Evolutionary conservation across 1,284 basidiomycete species (phyloP), one percentile per base, ranked within the genome.

Genomic region (Cutaneotrichosporon cutaneum): DNA sequence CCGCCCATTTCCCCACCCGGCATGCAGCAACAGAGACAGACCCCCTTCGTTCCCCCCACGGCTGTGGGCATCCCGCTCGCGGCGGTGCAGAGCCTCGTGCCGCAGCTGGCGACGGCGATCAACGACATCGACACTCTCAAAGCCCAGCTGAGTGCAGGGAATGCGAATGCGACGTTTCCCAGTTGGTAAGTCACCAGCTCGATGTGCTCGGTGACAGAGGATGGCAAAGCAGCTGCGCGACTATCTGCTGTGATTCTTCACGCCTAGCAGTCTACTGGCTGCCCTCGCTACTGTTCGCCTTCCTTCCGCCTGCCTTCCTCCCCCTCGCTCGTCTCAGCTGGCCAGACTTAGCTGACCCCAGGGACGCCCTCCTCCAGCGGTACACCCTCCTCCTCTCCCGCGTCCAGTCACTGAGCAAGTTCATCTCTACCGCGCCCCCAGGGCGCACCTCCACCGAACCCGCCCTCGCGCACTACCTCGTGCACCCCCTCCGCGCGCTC

Each of bases 61-160:
- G 45, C 68, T 2, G 71, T 73, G 10, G 54, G 61, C 0, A 70
- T 77, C 26, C 75, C 75, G 1, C 53, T 66, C 5, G 52, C 63
- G 14, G 59, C 67, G 14, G 62, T 77, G 32, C 72, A 73, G 59
- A 64, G 65, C 9, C 67, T 77, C 39, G 70, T 75, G 18, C 74
- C 75, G 8, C 69, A 74, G 0, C 60, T 78, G 13, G 71, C 70
- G 7, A 68, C 69, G 0, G 69, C 75, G n/a, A 78, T 78, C 64
- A 72, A 74, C 54, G 76, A 78, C 60, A 77, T 78, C 27, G 76
- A 78, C 55, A 32, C 58, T 3, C 68, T 77, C 35, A 69, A 70
- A 52, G 59, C 64, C 27, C 64, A 70, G 42, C 58, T 78, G 8
- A 75, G 64, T 3, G 53, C 65, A 3, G 75, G 75, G 1, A 68